Evolutionary conservation across 2,329 filamentous ascomycete species (phyloP), one percentile per base, ranked within the genome.

Genomic region (Talaromyces sp.): DNA sequence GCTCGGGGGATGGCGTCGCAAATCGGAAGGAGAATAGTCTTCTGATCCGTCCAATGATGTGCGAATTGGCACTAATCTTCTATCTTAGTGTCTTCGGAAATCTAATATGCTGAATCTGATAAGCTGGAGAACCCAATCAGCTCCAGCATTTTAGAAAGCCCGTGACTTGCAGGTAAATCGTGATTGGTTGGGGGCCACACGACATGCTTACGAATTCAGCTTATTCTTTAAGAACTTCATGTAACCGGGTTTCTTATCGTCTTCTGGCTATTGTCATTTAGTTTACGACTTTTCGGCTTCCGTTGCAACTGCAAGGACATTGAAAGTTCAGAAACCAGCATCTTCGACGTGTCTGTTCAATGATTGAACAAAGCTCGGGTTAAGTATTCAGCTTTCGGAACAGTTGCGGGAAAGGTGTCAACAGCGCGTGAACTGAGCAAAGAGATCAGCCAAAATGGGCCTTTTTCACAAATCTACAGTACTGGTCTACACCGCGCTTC

Each of bases 401-500:
- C 10, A 15, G 4, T 22, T 37, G 33, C 10, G 19, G 52, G 33
- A 39, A 22, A 37, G 49, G 50, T 35, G 27, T 35, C 31, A 33
- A 33, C 9, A 33, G 31, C 31, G 52, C 13, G 35, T 43, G 37
- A 43, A 27, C 22, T 6, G 6, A 17, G 56, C 56, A 15, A n/a
- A 35, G 31, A 17, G 2, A 15, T 43, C 11, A 31, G n/a, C 7
- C 22, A 56, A 47, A 37, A 63, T 63, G 61, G 61, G 37, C 11
- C 27, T 33, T 31, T 47, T 57, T n/a, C 50, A 33, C 50, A 22
- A 19, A 37, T 25, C 61, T 27, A 45, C 52, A 31, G 54, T 54
- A 13, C 35, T 62, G 41, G 8, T 62, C 27, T 62, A 35, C 43
- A 22, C 41, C 35, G 33, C 62, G 13, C 50, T 66, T 68, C 61